Conservation (phyloP, 2,329 filamentous ascomycete species). For the Lecanicillium sp. region DNA sequence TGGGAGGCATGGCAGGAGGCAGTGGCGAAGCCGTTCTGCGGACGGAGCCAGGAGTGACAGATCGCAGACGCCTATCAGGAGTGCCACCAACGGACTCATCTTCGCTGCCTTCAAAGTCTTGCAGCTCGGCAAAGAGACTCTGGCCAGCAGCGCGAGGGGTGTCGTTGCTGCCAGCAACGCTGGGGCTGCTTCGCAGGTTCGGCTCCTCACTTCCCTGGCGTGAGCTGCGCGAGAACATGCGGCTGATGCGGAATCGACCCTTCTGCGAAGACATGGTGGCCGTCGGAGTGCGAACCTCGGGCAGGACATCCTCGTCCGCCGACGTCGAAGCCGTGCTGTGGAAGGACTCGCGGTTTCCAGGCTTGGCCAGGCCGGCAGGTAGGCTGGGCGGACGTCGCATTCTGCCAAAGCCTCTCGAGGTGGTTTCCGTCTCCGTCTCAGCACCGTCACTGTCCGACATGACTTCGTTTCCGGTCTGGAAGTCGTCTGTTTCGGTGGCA, state of each 20-base stretch:
- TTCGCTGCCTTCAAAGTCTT: constrained; percentile 68
- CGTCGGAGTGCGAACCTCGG: constrained; percentile 53
- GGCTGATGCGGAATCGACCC: constrained; percentile 64
- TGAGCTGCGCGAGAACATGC: constrained; percentile 53
- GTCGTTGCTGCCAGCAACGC: constrained; percentile 42
- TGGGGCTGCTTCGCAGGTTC: constrained; percentile 50
- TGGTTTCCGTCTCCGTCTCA: constrained; percentile 87
- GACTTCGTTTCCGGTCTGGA: constrained; percentile 87
- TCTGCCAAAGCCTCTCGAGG: constrained; percentile 41
- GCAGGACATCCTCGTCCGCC: constrained; percentile 58
- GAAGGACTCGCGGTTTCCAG: constrained; percentile 58
- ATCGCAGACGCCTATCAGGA: constrained; percentile 42
- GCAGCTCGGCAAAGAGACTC: constrained; percentile 86
- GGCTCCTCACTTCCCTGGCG: constrained; percentile 55
- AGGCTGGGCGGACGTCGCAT: constrained; percentile 35
- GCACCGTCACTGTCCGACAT: constrained; percentile 64
- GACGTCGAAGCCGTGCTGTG: constrained; percentile 87
- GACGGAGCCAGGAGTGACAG: constrained; percentile 40
- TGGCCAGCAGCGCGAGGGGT: constrained; percentile 52
- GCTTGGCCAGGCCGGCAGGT: constrained; percentile 27
- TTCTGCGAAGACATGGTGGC: constrained; percentile 54
- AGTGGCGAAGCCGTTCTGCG: constrained; percentile 36
- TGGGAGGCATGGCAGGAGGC: constrained; percentile 38
- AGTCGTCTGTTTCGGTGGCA: constrained; percentile 83
- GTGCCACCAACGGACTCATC: constrained; percentile 58